Conservation (phyloP, 225 moss, liverwort and hornwort species). For the Marchantia polymorpha region DNA sequence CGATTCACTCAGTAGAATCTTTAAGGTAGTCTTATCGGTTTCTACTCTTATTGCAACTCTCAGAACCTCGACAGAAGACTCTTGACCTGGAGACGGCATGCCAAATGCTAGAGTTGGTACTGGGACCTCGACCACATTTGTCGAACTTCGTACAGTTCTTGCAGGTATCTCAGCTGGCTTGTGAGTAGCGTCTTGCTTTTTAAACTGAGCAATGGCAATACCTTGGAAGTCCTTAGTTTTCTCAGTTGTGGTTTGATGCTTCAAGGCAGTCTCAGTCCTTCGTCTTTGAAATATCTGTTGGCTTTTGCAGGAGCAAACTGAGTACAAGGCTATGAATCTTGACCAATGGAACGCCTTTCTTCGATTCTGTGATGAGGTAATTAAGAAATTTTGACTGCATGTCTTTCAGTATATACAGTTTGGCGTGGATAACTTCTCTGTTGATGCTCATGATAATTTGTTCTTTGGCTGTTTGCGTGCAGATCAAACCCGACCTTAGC, state of each 20-base stretch:
- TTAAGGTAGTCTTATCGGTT: not conserved
- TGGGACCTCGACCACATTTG: slow-evolving; percentile 72
- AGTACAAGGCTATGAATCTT: slow-evolving; percentile 96
- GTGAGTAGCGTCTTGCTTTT: not conserved
- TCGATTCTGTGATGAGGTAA: slow-evolving; percentile 92
- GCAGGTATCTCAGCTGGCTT: slow-evolving; percentile 41
- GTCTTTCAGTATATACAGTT: too few species aligned
- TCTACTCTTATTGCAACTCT: not conserved
- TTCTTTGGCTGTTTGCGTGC: slow-evolving; percentile 22
- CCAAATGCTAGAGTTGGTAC: slow-evolving; percentile 92
- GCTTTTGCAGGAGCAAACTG: slow-evolving; percentile 72
- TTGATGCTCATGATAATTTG: not conserved
- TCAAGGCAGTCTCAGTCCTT: not conserved
- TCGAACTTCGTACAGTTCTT: slow-evolving; percentile 67
- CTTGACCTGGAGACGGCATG: slow-evolving; percentile 86
- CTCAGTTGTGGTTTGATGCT: not conserved
- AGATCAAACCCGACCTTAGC: slow-evolving; percentile 79
- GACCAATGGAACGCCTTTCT: slow-evolving; percentile 99
- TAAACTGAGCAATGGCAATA: not conserved
- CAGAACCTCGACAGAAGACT: slow-evolving; percentile 98
- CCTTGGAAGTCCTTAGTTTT: not conserved
- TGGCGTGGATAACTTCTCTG: too few species aligned
- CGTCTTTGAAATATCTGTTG: not conserved
- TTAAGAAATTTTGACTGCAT: not conserved
- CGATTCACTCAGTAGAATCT: too few species aligned